Evolutionary conservation across 129 eudicot species (phyloP).

Genomic region (Helichrysum umbraculigerum): DNA sequence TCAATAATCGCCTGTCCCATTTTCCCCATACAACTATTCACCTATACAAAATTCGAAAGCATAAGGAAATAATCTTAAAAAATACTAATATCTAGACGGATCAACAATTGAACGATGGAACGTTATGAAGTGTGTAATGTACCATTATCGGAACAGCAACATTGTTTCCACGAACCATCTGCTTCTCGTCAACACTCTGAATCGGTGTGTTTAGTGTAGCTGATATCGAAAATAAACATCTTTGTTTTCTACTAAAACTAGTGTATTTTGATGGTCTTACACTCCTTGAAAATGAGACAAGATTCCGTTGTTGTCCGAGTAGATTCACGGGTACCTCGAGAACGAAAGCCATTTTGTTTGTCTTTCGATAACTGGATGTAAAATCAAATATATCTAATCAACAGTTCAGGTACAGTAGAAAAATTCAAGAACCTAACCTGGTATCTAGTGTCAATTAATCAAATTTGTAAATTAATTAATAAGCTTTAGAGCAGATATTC

Average conservation of each 20-base stretch:
- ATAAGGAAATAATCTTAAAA: background rate
- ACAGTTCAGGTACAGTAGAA: too few species aligned
- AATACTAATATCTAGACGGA: background rate
- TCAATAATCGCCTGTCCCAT: slow-evolving; percentile 90
- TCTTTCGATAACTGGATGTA: background rate
- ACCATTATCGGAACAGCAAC: slow-evolving; percentile 55
- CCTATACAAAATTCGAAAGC: slow-evolving; percentile 36
- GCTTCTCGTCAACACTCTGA: slow-evolving; percentile 27
- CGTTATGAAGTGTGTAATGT: background rate
- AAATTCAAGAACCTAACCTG: too few species aligned
- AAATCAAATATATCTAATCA: background rate
- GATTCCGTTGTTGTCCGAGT: slow-evolving; percentile 27
- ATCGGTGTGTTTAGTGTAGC: slow-evolving; percentile 31
- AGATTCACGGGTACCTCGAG: slow-evolving; percentile 34
- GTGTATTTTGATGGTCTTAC: slow-evolving; percentile 13
- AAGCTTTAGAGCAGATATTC: too few species aligned
- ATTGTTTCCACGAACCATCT: slow-evolving; percentile 24
- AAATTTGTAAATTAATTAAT: too few species aligned
- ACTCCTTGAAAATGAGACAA: slow-evolving; percentile 21
- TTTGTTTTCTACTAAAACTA: slow-evolving; percentile 21
- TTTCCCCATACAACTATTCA: slow-evolving; percentile 85
- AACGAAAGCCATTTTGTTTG: slow-evolving; percentile 36
- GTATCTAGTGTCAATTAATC: too few species aligned
- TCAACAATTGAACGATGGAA: background rate
- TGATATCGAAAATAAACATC: slow-evolving; percentile 21